Percentiles rank a stretch among this genome's conserved stretches.
Conservation (phyloP, 73 alveolate genomes). For the Effrenium voratum region DNA sequence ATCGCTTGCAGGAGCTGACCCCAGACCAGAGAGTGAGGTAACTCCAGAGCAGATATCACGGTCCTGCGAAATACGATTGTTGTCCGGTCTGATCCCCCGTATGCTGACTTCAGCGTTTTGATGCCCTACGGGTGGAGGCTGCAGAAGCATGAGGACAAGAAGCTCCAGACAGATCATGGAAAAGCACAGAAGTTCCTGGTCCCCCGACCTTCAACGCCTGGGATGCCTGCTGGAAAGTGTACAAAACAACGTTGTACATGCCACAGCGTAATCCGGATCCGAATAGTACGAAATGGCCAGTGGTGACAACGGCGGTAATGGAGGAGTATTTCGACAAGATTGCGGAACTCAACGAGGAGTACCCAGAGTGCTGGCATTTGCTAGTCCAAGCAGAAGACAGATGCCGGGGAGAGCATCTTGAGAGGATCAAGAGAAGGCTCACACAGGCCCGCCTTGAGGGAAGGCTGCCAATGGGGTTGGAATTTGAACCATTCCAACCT, state of each 20-base stretch:
- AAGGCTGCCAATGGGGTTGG: not conserved
- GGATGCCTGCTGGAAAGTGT: not conserved
- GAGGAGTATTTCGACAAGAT: not conserved
- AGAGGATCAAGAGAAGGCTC: not conserved
- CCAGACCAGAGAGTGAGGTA: not conserved
- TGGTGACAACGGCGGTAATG: not conserved
- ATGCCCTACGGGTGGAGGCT: slow-evolving; percentile 1
- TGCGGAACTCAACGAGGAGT: not conserved
- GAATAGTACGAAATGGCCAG: not conserved
- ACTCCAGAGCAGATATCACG: slow-evolving; percentile 39
- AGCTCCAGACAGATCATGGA: slow-evolving; percentile 19
- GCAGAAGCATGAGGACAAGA: not conserved
- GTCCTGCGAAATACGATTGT: not conserved
- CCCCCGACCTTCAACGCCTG: not conserved
- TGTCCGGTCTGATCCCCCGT: not conserved
- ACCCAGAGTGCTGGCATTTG: not conserved
- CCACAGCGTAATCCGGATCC: not conserved
- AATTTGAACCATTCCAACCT: not conserved
- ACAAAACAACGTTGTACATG: not conserved
- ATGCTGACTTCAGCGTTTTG: not conserved
- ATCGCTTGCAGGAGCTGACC: not conserved
- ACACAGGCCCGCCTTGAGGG: not conserved
- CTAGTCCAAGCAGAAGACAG: not conserved
- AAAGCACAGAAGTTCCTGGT: slow-evolving; percentile 8
- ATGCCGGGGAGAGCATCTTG: not conserved